These are phyloP conservation scores for Paulownia fortunei DNA, from an alignment of 257 asterid species.

Conservation along the genomic window DNA sequence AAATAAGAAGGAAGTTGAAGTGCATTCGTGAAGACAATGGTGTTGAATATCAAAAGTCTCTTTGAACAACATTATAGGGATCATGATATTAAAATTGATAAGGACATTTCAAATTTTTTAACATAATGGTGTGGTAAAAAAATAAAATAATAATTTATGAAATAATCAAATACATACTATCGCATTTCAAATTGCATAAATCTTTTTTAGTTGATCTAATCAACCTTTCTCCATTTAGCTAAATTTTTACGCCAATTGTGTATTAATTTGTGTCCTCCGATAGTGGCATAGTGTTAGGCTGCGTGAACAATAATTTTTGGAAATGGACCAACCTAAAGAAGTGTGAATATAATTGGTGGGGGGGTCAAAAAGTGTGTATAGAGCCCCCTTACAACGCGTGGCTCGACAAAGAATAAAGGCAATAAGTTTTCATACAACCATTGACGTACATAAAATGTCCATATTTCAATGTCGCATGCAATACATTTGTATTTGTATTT, in stretches of 20 bases:
- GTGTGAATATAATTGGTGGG: background rate
- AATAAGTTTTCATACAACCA: background rate
- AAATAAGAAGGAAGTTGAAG: no score
- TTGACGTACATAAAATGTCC: background rate
- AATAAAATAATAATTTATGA: no score
- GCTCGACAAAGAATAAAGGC: constrained; percentile 20
- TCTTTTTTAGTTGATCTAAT: no score
- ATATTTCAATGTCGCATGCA: constrained; percentile 2
- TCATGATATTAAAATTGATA: no score
- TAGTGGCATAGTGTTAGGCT: constrained; percentile 34
- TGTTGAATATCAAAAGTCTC: no score
- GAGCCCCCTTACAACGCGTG: constrained; percentile 35
- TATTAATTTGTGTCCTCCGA: constrained; percentile 27
- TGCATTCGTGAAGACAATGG: no score
- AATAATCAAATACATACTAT: no score
- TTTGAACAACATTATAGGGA: no score
- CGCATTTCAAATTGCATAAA: no score
- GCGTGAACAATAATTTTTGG: constrained; percentile 25
- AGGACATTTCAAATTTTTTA: no score
- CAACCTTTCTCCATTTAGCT: no score
- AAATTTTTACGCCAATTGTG: background rate
- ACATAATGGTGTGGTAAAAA: no score
- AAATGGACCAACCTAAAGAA: constrained; percentile 22
- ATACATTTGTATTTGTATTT: background rate
- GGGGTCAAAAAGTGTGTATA: background rate